Percentiles rank a stretch among this genome's conserved stretches.
Conservation (phyloP, 768 basidiomycete species). For the Phaeotremella skinneri region DNA sequence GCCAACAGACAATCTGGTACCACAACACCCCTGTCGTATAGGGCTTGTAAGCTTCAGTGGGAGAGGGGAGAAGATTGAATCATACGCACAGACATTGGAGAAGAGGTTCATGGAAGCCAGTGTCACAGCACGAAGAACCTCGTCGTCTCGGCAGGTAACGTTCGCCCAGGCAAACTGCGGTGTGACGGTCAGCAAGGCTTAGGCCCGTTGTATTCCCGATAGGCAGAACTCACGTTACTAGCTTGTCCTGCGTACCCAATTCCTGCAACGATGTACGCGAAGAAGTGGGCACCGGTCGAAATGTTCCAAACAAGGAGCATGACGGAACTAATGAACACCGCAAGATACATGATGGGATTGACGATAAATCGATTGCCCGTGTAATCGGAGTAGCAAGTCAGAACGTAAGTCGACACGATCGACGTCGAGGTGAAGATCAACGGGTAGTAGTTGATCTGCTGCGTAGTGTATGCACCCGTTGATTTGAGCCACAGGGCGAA, state of each 20-base stretch:
- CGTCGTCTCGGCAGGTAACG: conserved; percentile 68
- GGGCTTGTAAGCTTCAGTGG: conserved; percentile 55
- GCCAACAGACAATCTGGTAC: conserved; percentile 59
- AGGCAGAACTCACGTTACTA: conserved; percentile 54
- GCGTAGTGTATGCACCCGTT: conserved; percentile 19
- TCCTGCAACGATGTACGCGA: conserved; percentile 67
- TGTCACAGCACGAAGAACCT: conserved; percentile 67
- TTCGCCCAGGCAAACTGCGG: conserved; percentile 72
- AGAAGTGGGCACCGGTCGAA: conserved; percentile 62
- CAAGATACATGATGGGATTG: conserved; percentile 35
- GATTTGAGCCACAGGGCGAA: conserved; percentile 27
- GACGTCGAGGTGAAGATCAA: conserved; percentile 30
- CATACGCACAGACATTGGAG: conserved; percentile 60
- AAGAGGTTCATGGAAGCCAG: conserved; percentile 78
- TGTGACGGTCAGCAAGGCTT: not conserved
- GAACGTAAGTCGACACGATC: conserved; percentile 34
- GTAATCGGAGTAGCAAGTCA: conserved; percentile 25
- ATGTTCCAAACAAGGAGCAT: conserved; percentile 64
- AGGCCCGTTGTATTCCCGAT: not conserved
- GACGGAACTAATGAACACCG: conserved; percentile 28
- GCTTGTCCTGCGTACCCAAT: conserved; percentile 74
- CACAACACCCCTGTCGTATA: conserved; percentile 3
- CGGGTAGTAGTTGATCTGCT: conserved; percentile 41
- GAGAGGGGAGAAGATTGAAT: conserved; percentile 53
- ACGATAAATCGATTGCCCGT: conserved; percentile 38